phyloP scores from a whole-genome alignment of 192 early-diverging fungal species.

The Coemansia sp. region DNA sequence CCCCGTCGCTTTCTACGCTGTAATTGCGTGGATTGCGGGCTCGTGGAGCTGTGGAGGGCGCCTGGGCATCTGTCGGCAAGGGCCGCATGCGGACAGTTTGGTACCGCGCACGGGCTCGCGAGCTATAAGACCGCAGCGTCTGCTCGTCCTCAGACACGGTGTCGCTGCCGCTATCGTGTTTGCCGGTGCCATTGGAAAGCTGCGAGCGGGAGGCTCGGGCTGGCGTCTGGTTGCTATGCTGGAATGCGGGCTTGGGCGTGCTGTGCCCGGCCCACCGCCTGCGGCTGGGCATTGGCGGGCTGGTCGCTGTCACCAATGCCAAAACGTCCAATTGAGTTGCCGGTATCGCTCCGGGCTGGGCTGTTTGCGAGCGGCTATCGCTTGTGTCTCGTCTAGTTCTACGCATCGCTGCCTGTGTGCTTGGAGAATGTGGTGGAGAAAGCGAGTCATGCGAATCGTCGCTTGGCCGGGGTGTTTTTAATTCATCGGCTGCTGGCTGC shows the following conservation, averaged over 20 bases:
- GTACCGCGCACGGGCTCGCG: conserved; percentile 25
- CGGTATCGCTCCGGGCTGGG: conserved; percentile 22
- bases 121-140: conserved; percentile 44
- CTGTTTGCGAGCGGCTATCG: background rate
- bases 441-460: conserved; percentile 11
- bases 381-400: conserved; percentile 9
- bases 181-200: background rate
- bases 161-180: conserved; percentile 33
- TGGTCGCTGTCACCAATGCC: conserved; percentile 52
- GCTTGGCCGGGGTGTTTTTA: conserved; percentile 10
- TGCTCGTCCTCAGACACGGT: conserved; percentile 50
- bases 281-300: conserved; percentile 52
- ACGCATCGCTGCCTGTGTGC: conserved; percentile 38
- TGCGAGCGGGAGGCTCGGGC: background rate
- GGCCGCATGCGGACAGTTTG: conserved; percentile 24
- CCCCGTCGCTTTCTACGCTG: conserved; percentile 16
- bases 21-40: background rate
- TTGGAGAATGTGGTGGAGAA: conserved; percentile 40
- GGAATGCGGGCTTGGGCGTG: conserved; percentile 26
- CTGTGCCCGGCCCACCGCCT: conserved; percentile 32
- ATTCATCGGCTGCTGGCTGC: background rate
- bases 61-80: conserved; percentile 3
- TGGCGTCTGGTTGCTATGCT: background rate
- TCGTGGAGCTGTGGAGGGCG: background rate
- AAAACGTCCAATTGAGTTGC: conserved; percentile 50